Base-by-base conservation (phyloP, 1,284 basidiomycete genomes). In the Trametes hirsuta region DNA sequence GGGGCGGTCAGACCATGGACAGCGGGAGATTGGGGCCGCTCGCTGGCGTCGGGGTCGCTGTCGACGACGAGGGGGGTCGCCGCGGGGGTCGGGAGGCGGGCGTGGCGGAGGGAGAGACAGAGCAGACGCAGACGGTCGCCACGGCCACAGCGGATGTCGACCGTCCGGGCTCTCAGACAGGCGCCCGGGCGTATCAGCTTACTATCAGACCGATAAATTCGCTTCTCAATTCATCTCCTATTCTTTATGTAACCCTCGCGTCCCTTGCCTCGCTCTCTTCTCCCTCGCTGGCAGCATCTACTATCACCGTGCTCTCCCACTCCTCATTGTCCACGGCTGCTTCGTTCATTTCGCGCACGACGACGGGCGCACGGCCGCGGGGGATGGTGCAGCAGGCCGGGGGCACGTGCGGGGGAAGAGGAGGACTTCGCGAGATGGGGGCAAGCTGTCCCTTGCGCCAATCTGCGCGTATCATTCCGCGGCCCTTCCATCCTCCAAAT, bases 81-180 rank as follows among this genome's bases (percentile, higher is more conserved):
- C 36, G 47, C 12, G 40, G 22, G 39, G 42, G 6, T 6, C 30
- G 30, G 30, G 44, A 6, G 34, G 35, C 41, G 53, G 24, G 47
- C 36, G 18, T 14, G 49, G 25, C 42, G 10, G 44, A 49, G 55
- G 47, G 30, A 30, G 53, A 40, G 35, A 44, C 52, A 40, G 21
- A 37, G 48, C 30, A 48, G 39, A 40, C 37, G 54, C 46, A 35
- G 37, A 35, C 51, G 47, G 52, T 65, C 58, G 63, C 63, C n/a
- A 65, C 50, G 51, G 63, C 63, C 39, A 57, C 53, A 18, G 63
- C 64, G 64, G 64, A 63, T 59, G 58, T 62, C 58, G 61, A 62
- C 64, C 61, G 61, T 54, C 50, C 22, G 58, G 58, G 11, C 30
- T n/a, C 12, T 14, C 41, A 42, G 6, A 21, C 50, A 65, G 50